Evolutionary conservation across 1,284 basidiomycete species (phyloP).

Genomic region (Apiotrichum siamense): DNA sequence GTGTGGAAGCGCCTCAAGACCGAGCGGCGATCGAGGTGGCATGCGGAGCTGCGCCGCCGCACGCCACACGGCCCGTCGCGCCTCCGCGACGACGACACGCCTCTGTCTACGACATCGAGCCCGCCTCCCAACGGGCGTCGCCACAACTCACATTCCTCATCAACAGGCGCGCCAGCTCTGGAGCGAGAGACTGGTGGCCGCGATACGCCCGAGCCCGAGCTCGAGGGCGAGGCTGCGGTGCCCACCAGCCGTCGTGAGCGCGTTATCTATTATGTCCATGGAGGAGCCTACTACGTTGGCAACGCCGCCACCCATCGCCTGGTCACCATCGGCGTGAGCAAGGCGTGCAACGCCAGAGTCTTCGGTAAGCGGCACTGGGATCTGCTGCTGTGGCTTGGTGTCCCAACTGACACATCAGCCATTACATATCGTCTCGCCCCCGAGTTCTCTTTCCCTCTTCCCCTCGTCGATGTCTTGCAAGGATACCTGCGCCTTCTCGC

Average conservation of each 20-base stretch:
- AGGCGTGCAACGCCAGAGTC: conserved; percentile 84
- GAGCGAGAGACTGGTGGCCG: conserved; percentile 1
- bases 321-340: conserved; percentile 85
- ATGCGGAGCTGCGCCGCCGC: conserved; percentile 14
- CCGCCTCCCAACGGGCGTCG: neutral
- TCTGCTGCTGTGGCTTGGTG: conserved; percentile 1
- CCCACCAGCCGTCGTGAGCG: conserved; percentile 55
- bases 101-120: neutral
- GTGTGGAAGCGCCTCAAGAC: conserved; percentile 82
- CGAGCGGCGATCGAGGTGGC: conserved; percentile 60
- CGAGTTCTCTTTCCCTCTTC: conserved; percentile 88
- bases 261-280: conserved; percentile 89
- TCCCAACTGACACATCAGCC: conserved; percentile 51
- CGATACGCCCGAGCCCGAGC: conserved; percentile 20
- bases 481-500: conserved; percentile 82
- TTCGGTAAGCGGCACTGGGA: conserved; percentile 61
- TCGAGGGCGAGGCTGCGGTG: conserved; percentile 15
- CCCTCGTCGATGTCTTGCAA: conserved; percentile 81
- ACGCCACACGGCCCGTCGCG: conserved; percentile 8
- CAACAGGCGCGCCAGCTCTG: neutral
- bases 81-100: conserved; percentile 1
- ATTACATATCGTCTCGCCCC: conserved; percentile 94
- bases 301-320: conserved; percentile 90
- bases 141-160: neutral
- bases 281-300: conserved; percentile 91